A percentile compares a stretch with the other conserved stretches of the same genome.
These are phyloP conservation scores for Radiomyces spectabilis DNA, from an alignment of 192 early-diverging fungal genomes.

Conservation along the genomic window DNA sequence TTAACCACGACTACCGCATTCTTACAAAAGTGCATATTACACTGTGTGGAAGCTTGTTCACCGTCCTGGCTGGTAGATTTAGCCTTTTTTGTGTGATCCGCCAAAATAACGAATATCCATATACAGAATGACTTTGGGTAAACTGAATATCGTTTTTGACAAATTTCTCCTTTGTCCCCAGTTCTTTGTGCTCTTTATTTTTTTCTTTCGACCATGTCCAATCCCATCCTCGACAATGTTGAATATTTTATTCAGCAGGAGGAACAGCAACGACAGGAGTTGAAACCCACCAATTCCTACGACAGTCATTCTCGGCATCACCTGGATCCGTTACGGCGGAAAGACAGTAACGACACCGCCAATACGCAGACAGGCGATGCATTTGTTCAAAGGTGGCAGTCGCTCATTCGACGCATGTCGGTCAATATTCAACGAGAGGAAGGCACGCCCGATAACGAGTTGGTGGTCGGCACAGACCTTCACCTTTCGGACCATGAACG, in stretches of 20 bases:
- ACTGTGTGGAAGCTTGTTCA: too few species aligned
- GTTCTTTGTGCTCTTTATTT: too few species aligned
- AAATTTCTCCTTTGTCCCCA: too few species aligned
- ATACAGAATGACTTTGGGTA: too few species aligned
- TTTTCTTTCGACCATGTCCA: neutral
- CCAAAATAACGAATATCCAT: too few species aligned
- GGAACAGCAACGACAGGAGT: neutral
- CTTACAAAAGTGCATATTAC: too few species aligned
- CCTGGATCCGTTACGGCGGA: too few species aligned
- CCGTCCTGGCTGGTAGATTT: too few species aligned
- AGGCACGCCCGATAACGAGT: slow-evolving; percentile 8
- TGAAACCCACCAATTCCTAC: neutral
- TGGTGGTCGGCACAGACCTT: neutral
- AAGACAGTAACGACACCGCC: too few species aligned
- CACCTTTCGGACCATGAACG: slow-evolving; percentile 13
- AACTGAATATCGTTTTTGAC: too few species aligned
- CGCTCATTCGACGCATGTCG: slow-evolving; percentile 13
- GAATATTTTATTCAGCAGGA: slow-evolving; percentile 1
- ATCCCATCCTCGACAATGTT: neutral
- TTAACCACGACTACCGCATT: too few species aligned
- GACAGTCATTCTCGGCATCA: neutral
- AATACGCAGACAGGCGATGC: neutral
- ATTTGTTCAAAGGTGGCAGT: slow-evolving; percentile 4
- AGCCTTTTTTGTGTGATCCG: too few species aligned
- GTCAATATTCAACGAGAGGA: slow-evolving; percentile 13